Evolutionary conservation across 371 early-diverging fungal genomes (phyloP), one percentile per base, ranked within the genome.

Genomic region (Rhizomucor miehei): DNA sequence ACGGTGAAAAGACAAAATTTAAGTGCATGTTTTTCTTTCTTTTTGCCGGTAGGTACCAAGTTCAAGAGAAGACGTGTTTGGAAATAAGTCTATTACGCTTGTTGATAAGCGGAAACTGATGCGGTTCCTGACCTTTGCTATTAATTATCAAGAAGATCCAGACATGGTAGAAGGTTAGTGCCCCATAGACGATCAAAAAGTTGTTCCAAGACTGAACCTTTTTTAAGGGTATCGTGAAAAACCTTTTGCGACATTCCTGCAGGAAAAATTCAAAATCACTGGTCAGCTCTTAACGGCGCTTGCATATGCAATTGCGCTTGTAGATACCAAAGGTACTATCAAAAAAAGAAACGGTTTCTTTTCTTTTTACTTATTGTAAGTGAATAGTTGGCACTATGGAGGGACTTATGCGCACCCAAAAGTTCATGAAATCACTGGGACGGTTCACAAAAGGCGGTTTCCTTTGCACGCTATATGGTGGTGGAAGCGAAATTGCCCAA

Each of bases 31-130:
- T 23, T 41, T 43, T 24, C 3, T 38, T 13, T 19, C 5, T 8
- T 34, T 16, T 23, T 20, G 19, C 12, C 12, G 2, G 11, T 49
- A 84, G 85, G 91, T 95, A 12, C 97, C 96, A 0, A 82, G 89
- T n/a, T 88, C 91, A 44, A 96, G 94, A 63, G 94, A 94, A 65
- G 96, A 94, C 62, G 85, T 97, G 11, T 97, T 97, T 74, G 80
- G 82, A 12, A 86, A 86, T 63, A 81, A 88, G 36, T 64, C 82
- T 9, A 77, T 95, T 6, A 72, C 69, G 2, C 72, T 95, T 39
- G 69, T 90, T 40, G 95, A 94, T 46, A 96, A 96, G 68, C 78
- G 96, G 52, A 81, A 85, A 52, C 57, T 97, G 66, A 95, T 95
- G 95, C 86, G 87, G 59, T 89, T 95, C 54, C 66, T 97, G 48